phyloP scores from a whole-genome alignment of 1,284 basidiomycete genomes.

The Abortiporus biennis region DNA sequence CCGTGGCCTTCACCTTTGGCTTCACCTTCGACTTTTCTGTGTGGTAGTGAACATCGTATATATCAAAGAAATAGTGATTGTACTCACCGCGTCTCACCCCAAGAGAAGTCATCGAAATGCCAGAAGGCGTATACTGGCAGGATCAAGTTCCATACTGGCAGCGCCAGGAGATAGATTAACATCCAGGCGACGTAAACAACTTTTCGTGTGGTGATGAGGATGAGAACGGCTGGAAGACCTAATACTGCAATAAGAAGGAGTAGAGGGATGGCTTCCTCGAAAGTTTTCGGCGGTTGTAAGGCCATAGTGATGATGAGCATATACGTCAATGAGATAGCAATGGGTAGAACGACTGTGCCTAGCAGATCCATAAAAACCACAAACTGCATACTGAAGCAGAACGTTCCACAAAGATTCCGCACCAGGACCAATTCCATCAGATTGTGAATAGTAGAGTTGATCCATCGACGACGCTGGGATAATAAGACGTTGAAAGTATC shows the following conservation, averaged over 20 bases:
- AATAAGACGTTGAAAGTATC: constrained; percentile 92
- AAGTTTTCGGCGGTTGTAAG: constrained; percentile 76
- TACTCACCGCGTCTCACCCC: constrained; percentile 91
- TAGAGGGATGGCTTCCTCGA: constrained; percentile 92
- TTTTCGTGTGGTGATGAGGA: constrained; percentile 91
- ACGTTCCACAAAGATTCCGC: constrained; percentile 92
- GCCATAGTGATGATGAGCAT: constrained; percentile 82
- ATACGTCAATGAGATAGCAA: constrained; percentile 92
- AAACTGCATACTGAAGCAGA: constrained; percentile 98
- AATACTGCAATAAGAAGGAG: constrained; percentile 87
- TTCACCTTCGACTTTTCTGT: constrained; percentile 92
- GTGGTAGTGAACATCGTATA: constrained; percentile 11
- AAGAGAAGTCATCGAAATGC: constrained; percentile 99
- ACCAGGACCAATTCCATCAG: constrained; percentile 98
- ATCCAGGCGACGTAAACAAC: constrained; percentile 98
- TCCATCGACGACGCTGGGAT: constrained; percentile 98
- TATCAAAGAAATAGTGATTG: constrained; percentile 1
- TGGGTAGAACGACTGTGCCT: constrained; percentile 92
- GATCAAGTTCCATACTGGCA: constrained; percentile 95
- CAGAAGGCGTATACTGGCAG: constrained; percentile 95
- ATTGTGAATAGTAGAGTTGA: constrained; percentile 99
- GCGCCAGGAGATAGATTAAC: constrained; percentile 87
- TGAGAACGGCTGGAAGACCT: constrained; percentile 89
- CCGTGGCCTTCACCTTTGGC: constrained; percentile 74
- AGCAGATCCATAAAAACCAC: constrained; percentile 98